phyloP scores from a whole-genome alignment of 1,139 yeast species.

The Magnusiomyces suaveolens region DNA sequence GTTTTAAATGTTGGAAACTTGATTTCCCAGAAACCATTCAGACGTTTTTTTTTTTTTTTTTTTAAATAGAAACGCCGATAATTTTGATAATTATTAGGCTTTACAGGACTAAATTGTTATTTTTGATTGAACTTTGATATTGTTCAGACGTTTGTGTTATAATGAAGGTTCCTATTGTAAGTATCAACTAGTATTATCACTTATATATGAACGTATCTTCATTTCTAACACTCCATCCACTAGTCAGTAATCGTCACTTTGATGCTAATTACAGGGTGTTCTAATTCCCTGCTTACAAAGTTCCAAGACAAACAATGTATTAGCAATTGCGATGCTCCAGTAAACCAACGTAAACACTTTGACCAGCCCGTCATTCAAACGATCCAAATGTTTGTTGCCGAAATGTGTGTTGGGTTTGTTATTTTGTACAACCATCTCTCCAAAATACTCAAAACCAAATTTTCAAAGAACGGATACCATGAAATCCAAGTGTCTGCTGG shows the following conservation, averaged over 20 bases:
- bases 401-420: constrained; percentile 44
- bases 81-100: too few species aligned
- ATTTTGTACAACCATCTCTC: constrained; percentile 5
- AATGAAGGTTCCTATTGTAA: neutral
- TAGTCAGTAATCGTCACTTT: constrained; percentile 26
- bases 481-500: neutral
- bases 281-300: constrained; percentile 67
- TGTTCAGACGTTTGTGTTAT: too few species aligned
- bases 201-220: too few species aligned
- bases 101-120: too few species aligned
- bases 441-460: neutral
- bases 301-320: constrained; percentile 73
- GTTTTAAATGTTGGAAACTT: too few species aligned
- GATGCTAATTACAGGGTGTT: constrained; percentile 54
- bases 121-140: too few species aligned
- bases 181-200: too few species aligned
- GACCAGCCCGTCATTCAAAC: constrained; percentile 79
- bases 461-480: constrained; percentile 4
- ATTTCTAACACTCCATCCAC: too few species aligned
- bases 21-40: too few species aligned
- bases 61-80: too few species aligned
- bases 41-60: too few species aligned
- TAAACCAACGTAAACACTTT: constrained; percentile 39
- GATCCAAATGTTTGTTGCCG: constrained; percentile 75
- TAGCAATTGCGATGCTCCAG: constrained; percentile 42